These are phyloP conservation scores for Geum urbanum DNA, from an alignment of 306 rosid species.

Conservation along the genomic window DNA sequence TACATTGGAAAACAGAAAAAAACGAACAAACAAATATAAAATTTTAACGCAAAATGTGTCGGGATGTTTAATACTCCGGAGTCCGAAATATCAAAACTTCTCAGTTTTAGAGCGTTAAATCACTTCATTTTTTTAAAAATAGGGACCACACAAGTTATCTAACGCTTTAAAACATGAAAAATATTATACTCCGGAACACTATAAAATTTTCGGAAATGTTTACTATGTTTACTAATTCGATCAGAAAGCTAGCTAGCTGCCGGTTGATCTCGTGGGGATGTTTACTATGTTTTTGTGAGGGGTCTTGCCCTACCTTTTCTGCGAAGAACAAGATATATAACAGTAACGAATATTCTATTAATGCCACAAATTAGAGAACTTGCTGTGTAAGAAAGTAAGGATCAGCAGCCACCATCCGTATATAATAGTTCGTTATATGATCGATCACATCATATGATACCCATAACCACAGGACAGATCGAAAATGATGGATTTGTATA, in stretches of 20 bases:
- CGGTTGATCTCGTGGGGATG: neutral
- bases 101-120: no score
- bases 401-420: neutral
- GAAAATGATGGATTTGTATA: neutral
- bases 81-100: no score
- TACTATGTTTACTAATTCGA: neutral
- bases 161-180: no score
- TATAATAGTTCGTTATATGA: neutral
- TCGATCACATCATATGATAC: neutral
- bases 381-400: neutral
- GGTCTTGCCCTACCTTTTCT: no score
- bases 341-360: neutral
- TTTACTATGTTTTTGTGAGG: conserved; percentile 2
- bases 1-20: conserved; percentile 14
- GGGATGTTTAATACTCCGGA: no score
- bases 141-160: no score
- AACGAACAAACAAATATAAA: neutral
- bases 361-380: neutral
- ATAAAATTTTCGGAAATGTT: no score
- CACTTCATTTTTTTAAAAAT: no score
- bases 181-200: no score
- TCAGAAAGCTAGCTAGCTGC: neutral
- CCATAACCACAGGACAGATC: neutral
- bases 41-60: neutral
- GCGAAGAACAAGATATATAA: neutral